Evolutionary conservation across 2,329 filamentous ascomycete genomes (phyloP).

Genomic region (Fusarium acutatum): DNA sequence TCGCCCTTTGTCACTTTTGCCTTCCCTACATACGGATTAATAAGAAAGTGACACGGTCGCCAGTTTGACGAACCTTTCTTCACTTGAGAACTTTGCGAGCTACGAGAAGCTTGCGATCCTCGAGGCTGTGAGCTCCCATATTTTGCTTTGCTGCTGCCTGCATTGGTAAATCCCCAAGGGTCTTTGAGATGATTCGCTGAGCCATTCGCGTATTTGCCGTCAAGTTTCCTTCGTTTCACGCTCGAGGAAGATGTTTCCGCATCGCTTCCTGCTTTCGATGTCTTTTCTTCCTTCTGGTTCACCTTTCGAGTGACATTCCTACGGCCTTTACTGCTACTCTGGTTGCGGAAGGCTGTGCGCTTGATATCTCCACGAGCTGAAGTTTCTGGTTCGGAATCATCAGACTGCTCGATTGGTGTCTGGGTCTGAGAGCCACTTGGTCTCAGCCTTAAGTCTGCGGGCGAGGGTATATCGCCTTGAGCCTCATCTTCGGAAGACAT

Average conservation of each 20-base stretch:
- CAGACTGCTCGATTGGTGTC: constrained; percentile 6
- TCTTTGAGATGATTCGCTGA: constrained; percentile 36
- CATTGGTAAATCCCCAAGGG: constrained; percentile 37
- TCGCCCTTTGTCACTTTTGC: not conserved
- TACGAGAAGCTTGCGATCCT: constrained; percentile 21
- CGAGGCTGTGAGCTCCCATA: constrained; percentile 41
- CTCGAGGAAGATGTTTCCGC: constrained; percentile 4
- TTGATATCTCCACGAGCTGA: constrained; percentile 45
- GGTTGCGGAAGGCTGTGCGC: constrained; percentile 43
- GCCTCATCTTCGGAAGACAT: constrained; percentile 44
- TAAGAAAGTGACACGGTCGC: not conserved
- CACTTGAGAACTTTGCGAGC: constrained; percentile 38
- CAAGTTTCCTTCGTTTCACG: constrained; percentile 28
- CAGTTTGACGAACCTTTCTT: constrained; percentile 27
- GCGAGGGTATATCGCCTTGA: constrained; percentile 6
- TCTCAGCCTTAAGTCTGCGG: not conserved
- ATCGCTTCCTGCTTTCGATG: not conserved
- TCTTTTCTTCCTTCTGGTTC: not conserved
- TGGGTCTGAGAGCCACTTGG: not conserved
- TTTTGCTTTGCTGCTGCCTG: constrained; percentile 27
- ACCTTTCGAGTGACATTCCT: constrained; percentile 2
- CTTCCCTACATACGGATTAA: constrained; percentile 12
- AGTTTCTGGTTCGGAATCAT: constrained; percentile 42
- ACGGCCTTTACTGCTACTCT: not conserved
- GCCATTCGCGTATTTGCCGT: constrained; percentile 6